These are phyloP conservation scores for Ustilago bromivora DNA, from an alignment of 1,284 basidiomycete genomes.

Conservation along the genomic window DNA sequence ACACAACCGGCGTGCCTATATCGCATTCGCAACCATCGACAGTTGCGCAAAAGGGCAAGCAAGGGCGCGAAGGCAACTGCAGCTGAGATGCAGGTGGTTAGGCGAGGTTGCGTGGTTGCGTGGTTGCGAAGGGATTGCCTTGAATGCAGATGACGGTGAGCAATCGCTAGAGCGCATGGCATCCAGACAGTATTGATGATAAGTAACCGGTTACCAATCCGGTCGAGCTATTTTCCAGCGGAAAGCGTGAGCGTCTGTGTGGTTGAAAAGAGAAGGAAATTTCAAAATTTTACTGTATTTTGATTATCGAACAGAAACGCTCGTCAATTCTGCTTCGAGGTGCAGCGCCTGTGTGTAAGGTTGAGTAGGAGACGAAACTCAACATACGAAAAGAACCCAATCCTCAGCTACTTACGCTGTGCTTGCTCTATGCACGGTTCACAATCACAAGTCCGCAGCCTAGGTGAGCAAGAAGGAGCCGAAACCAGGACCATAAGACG, in stretches of 20 bases:
- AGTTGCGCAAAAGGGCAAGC: neutral
- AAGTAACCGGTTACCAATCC: conserved; percentile 20
- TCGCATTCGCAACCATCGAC: neutral
- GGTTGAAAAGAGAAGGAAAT: too few relatives aligned
- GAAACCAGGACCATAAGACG: neutral
- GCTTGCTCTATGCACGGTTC: too few relatives aligned
- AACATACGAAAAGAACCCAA: too few relatives aligned
- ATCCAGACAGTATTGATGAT: neutral
- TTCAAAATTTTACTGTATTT: too few relatives aligned
- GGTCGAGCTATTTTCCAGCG: neutral
- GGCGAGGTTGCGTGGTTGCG: conserved; percentile 4
- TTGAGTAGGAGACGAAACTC: too few relatives aligned
- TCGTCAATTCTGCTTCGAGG: too few relatives aligned
- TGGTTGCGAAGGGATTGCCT: neutral
- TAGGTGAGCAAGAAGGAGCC: too few relatives aligned
- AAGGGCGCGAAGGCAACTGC: conserved; percentile 11
- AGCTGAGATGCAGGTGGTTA: conserved; percentile 4
- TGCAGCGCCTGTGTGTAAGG: too few relatives aligned
- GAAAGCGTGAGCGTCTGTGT: too few relatives aligned
- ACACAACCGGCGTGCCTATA: conserved; percentile 13
- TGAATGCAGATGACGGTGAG: conserved; percentile 22
- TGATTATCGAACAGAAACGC: too few relatives aligned
- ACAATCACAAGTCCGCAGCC: too few relatives aligned
- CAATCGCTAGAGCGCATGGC: conserved; percentile 11
- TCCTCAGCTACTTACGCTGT: too few relatives aligned